phyloP scores from a whole-genome alignment of 768 basidiomycete species.

The Amanita exitialis region DNA sequence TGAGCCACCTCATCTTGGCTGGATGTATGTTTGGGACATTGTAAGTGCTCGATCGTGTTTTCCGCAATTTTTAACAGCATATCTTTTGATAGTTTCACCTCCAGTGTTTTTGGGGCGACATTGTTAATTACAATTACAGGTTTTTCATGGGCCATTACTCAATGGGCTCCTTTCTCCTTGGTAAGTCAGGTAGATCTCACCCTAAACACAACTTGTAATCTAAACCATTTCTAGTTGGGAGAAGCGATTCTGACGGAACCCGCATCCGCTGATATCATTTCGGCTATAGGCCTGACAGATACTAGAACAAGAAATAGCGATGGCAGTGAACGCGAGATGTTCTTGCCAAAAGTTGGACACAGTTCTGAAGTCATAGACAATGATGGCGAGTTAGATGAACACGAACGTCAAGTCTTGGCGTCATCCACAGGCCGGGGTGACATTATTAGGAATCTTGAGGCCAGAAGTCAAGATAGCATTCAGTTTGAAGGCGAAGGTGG shows the following conservation, averaged over 20 bases:
- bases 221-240: slow-evolving; percentile 43
- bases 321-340: slow-evolving; percentile 19
- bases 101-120: slow-evolving; percentile 61
- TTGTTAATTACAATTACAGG: slow-evolving; percentile 71
- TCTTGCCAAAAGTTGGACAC: slow-evolving; percentile 18
- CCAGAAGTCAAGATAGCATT: background rate
- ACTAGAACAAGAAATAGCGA: slow-evolving; percentile 25
- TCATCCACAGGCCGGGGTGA: slow-evolving; percentile 11
- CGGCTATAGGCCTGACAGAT: slow-evolving; percentile 34
- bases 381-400: slow-evolving; percentile 7
- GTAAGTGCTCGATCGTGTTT: slow-evolving; percentile 35
- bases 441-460: slow-evolving; percentile 5
- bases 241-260: slow-evolving; percentile 75
- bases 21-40: slow-evolving; percentile 74
- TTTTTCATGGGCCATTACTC: slow-evolving; percentile 86
- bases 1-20: slow-evolving; percentile 66
- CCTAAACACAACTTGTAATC: background rate
- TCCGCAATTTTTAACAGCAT: background rate
- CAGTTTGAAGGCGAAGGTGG: background rate
- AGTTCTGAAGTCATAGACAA: slow-evolving; percentile 19
- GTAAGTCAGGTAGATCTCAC: slow-evolving; percentile 29
- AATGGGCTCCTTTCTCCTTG: slow-evolving; percentile 90
- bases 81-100: slow-evolving; percentile 46
- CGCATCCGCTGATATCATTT: slow-evolving; percentile 21
- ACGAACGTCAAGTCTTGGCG: background rate